Conservation (phyloP, 768 basidiomycete genomes). For the Pleurotus salmoneostramineus region DNA sequence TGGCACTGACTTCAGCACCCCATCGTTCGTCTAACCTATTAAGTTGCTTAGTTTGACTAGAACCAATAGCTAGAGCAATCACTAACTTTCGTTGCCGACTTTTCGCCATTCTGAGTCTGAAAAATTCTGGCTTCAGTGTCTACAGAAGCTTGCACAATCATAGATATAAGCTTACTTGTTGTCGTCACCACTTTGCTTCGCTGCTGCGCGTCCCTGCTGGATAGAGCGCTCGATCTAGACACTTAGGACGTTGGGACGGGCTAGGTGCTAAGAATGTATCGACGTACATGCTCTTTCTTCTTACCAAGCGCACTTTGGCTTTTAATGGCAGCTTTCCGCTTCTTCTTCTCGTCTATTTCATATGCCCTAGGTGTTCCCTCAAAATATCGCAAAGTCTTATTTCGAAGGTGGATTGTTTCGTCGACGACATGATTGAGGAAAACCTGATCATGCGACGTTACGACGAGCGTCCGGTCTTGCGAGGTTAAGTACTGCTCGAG, state of each 20-base stretch:
- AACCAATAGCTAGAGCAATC: background rate
- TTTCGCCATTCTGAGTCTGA: conserved; percentile 42
- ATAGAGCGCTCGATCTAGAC: conserved; percentile 51
- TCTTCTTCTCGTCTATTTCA: conserved; percentile 40
- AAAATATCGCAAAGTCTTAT: conserved; percentile 49
- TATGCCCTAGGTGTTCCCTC: conserved; percentile 52
- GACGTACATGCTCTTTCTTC: conserved; percentile 30
- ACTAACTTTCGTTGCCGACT: conserved; percentile 51
- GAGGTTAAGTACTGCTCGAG: conserved; percentile 46
- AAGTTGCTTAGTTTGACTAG: background rate
- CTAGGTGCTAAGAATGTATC: background rate
- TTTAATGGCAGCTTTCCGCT: conserved; percentile 37
- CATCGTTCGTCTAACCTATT: conserved; percentile 29
- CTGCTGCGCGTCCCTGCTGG: conserved; percentile 41
- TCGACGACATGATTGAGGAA: conserved; percentile 59
- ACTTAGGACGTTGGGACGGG: background rate
- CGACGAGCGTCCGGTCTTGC: conserved; percentile 39
- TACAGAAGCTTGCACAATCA: background rate
- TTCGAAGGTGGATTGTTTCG: conserved; percentile 57
- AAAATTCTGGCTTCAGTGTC: conserved; percentile 9
- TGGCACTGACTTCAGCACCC: conserved; percentile 30
- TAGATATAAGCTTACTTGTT: conserved; percentile 34
- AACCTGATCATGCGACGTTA: conserved; percentile 64
- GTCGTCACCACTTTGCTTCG: conserved; percentile 58
- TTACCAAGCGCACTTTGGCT: conserved; percentile 41